phyloP scores from a whole-genome alignment of 371 early-diverging fungal species.

The Rhizopus sp. region DNA sequence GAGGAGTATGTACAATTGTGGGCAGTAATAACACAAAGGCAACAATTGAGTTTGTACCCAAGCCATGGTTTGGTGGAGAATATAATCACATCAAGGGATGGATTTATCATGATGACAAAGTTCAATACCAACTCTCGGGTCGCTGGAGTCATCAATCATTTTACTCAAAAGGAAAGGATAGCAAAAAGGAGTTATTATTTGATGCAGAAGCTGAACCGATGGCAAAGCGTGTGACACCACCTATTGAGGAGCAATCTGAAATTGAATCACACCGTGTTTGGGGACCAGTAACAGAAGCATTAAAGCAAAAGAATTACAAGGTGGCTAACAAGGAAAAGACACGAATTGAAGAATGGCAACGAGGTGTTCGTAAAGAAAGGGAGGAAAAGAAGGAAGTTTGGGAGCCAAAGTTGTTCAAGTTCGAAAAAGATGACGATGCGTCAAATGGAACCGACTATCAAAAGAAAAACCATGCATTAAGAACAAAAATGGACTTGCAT shows the following conservation, averaged over 20 bases:
- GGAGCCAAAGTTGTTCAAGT: conserved; percentile 55
- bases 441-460: conserved; percentile 14
- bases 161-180: conserved; percentile 15
- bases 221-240: conserved; percentile 55
- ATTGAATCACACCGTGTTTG: conserved; percentile 76
- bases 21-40: conserved; percentile 55
- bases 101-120: conserved; percentile 26
- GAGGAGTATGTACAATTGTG: conserved; percentile 57
- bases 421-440: conserved; percentile 44
- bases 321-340: conserved; percentile 71
- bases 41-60: conserved; percentile 63
- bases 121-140: conserved; percentile 47
- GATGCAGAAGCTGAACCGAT: conserved; percentile 63
- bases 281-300: conserved; percentile 67
- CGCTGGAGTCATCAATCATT: conserved; percentile 68
- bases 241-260: conserved; percentile 61
- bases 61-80: conserved; percentile 59
- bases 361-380: conserved; percentile 64
- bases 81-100: conserved; percentile 51
- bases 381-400: conserved; percentile 44
- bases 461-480: conserved; percentile 17
- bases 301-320: conserved; percentile 63
- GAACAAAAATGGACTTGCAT: conserved; percentile 24
- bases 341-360: conserved; percentile 74
- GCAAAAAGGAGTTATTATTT: conserved; percentile 52